Base-by-base conservation (phyloP, 371 early-diverging fungal genomes). In the Sporodiniella umbellata region DNA sequence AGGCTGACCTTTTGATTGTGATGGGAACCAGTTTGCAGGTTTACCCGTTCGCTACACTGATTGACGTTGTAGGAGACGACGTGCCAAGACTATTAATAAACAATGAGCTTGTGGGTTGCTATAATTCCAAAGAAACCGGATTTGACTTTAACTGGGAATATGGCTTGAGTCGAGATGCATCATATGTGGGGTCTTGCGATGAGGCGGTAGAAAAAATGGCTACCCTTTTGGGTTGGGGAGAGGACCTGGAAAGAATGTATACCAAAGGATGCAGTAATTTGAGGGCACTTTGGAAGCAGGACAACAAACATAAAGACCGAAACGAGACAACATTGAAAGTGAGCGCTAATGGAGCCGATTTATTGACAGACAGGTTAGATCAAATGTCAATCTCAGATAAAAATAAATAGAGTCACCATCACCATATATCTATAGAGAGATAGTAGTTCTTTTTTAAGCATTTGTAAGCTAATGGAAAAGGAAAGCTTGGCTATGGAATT, bases 31-130 rank as follows among this genome's bases (percentile, higher is more conserved):
- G 88, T 17, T 50, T 92, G 24, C 76, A 84, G 53, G 93, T 93
- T 2, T 87, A 92, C 31, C 98, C 98, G 18, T 98, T 98, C 66
- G 89, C 92, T 12, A 74, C 77, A 4, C 66, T 95, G 5, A 84
- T 94, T 42, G 76, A 88, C 44, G 54, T 63, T 18, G 92, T 91
- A 0, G 60, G 60, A 3, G 60, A 54, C 3, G 55, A 72, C 8
- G 84, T 89, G 1, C 96, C 96, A 6, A 75, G 95, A 14, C 67
- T 97, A 44, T 73, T 97, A 56, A 89, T 97, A 39, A 97, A 97
- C 64, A 80, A 81, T 23, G 90, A 90, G 54, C 43, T 68, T n/a
- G 93, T 83, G 22, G 94, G 93, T 12, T 85, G 77, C 39, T 51
- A 68, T 38, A 44, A 56, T 2, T 53, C 54, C 5, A 31, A 64